Conservation (phyloP, 352 stramenopile species). For the Globisporangium yorkense region DNA sequence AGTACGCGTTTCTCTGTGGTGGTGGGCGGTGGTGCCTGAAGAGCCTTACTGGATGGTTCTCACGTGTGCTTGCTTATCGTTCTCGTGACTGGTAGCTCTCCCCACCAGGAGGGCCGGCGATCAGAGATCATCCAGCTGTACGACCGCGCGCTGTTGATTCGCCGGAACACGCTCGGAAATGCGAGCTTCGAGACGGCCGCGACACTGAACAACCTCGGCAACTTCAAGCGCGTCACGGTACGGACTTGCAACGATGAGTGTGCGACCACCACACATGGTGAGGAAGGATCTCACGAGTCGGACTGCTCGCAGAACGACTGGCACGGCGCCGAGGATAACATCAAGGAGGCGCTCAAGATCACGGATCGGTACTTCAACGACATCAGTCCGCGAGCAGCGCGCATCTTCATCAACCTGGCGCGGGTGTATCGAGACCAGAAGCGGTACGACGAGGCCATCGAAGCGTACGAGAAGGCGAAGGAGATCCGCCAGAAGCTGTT, state of each 20-base stretch:
- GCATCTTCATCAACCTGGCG: slow-evolving; percentile 75
- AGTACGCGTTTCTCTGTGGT: slow-evolving; percentile 18
- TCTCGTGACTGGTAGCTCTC: neutral
- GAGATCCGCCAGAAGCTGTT: slow-evolving; percentile 74
- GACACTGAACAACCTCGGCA: slow-evolving; percentile 81
- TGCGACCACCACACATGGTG: neutral
- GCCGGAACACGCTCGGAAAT: slow-evolving; percentile 61
- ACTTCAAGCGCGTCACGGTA: slow-evolving; percentile 73
- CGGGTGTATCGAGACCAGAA: slow-evolving; percentile 76
- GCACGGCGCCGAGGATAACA: slow-evolving; percentile 54
- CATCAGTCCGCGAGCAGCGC: slow-evolving; percentile 57
- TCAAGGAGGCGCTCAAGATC: slow-evolving; percentile 75
- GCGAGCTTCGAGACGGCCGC: slow-evolving; percentile 75
- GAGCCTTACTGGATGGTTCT: no score
- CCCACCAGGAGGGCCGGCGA: slow-evolving; percentile 23
- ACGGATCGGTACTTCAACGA: slow-evolving; percentile 74
- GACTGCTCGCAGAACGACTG: slow-evolving; percentile 42
- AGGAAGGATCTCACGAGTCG: neutral
- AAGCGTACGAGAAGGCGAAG: slow-evolving; percentile 58
- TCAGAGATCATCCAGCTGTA: slow-evolving; percentile 62
- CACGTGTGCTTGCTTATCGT: neutral
- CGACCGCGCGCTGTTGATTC: slow-evolving; percentile 57
- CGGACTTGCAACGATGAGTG: neutral
- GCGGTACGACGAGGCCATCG: slow-evolving; percentile 62
- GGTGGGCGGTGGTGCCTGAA: neutral